Percentiles rank a stretch among this genome's conserved stretches.
Conservation (phyloP, 2,329 filamentous ascomycete species). For the Colletotrichum spaethianum region DNA sequence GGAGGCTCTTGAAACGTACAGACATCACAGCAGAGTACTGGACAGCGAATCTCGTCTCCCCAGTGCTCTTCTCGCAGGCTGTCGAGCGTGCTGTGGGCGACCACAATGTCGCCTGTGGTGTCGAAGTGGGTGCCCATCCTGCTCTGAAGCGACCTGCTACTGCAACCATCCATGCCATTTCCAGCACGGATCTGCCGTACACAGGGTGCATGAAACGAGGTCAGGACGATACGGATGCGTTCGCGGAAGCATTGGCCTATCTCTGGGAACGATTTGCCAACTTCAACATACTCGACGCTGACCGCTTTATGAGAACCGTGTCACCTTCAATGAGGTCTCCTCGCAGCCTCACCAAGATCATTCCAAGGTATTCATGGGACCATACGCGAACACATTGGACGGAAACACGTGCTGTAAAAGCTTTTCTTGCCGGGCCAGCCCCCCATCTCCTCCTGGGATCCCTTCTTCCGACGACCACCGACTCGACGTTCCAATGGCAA, state of each 20-base stretch:
- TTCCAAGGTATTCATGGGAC: constrained; percentile 56
- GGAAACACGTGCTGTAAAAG: constrained; percentile 47
- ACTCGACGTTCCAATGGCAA: constrained; percentile 35
- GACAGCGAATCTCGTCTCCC: not conserved
- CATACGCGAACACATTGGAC: constrained; percentile 51
- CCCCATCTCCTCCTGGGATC: constrained; percentile 51
- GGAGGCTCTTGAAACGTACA: not conserved
- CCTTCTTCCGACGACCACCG: not conserved
- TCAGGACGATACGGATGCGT: constrained; percentile 39
- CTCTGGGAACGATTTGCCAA: constrained; percentile 42
- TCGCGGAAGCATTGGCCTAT: constrained; percentile 40
- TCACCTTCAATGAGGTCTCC: not conserved
- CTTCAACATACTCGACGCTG: constrained; percentile 17
- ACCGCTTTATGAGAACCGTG: not conserved
- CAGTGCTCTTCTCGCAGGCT: constrained; percentile 21
- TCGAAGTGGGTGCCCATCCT: constrained; percentile 54
- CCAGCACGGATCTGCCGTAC: constrained; percentile 44
- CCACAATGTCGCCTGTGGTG: constrained; percentile 25
- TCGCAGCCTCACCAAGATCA: constrained; percentile 34
- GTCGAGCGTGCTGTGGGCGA: constrained; percentile 6
- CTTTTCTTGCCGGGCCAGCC: constrained; percentile 46
- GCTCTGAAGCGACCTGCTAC: constrained; percentile 56
- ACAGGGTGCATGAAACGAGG: constrained; percentile 44
- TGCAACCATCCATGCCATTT: constrained; percentile 45
- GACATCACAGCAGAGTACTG: constrained; percentile 8